Base-by-base conservation (phyloP, 768 basidiomycete species). In the Russula earlei region DNA sequence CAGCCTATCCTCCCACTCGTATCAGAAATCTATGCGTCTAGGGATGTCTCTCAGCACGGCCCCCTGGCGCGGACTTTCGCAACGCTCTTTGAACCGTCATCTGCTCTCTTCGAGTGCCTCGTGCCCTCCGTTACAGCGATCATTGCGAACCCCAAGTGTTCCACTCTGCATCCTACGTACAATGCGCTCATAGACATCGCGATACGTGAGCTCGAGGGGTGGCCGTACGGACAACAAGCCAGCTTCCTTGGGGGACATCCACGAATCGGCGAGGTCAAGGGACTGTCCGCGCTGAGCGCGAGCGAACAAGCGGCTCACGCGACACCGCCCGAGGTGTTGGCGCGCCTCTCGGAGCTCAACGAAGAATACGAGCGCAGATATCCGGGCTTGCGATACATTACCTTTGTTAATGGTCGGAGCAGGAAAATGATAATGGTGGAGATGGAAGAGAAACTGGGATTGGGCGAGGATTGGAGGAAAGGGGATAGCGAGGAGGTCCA, bases 321-420 rank as follows among this genome's bases (percentile, higher is more conserved):
- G 19, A 91, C 90, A 9, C 79, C 84, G 6, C 83, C 87, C 25
- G 83, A 82, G 55, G 84, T 93, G 36, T 74, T 95, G 20, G 77
- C 72, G 6, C 80, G 89, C 9, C 77, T 96, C 17, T 76, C 67
- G 31, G 79, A 87, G 61, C 77, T 95, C 48, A 96, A 96, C 62
- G 75, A 72, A 11, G 79, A 80, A 60, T 95, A 94, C 65, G 89
- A 93, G 66, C 71, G 66, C 27, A 71, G 71, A 51, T 95, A 84
- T 64, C 82, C 85, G 0, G 83, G 85, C 3, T 67, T 96, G 60
- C 77, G 87, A 19, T 95, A 91, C 66, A 89, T 96, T 70, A 93
- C 91, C 5, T 96, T 93, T 65, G 93, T 95, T 38, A 91, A 92
- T 64, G 89, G 90, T 33, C 78, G 92, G 56, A 79, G 79, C 58